Evolutionary conservation across 2,329 filamentous ascomycete genomes (phyloP), one percentile per base, ranked within the genome.

Genomic region (Neofusicoccum laricinum): DNA sequence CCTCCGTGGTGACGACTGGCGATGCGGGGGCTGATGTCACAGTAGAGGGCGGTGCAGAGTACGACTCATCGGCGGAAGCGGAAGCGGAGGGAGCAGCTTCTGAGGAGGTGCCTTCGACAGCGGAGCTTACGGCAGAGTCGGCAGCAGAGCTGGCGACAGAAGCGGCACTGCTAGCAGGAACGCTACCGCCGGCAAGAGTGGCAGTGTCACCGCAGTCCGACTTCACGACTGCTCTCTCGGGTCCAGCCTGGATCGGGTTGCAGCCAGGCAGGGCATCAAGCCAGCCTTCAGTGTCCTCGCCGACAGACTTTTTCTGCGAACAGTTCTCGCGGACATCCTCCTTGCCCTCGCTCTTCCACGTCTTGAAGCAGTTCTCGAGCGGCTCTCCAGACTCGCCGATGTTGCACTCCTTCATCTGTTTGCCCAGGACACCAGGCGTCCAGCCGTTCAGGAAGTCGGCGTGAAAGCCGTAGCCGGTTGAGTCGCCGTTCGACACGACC

Each of bases 381-480:
- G 76, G 67, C 11, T 71, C 68, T 32, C 73, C 68, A 17, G 71
- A 73, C 53, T 74, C 76, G 17, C 74, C 75, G 34, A 75, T 77
- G 30, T 75, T 75, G 65, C 75, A 77, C 66, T 75, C 73, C 40
- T 69, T 72, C 41, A 69, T 75, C 32, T 75, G 74, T 61, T 76
- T 76, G 8, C 66, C 72, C 38, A 77, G 70, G 11, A 77, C 73
- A 61, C 75, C 75, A 40, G 71, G 70, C 65, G 72, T 70, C 76
- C 76, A 77, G 40, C 76, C 76, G 66, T 75, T 77, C 59, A 71
- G 51, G 66, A 76, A 77, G 59, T 77, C 76, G 25, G 71, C 75
- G 65, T 78, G 76, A 67, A 76, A 74, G 7, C 74, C 71, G 65
- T 67, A 75, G 38, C 76, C 76, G 30, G 74, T 77, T 7, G 76